phyloP scores from a whole-genome alignment of 352 stramenopile genomes.

The Phytopythium kandeliae region DNA sequence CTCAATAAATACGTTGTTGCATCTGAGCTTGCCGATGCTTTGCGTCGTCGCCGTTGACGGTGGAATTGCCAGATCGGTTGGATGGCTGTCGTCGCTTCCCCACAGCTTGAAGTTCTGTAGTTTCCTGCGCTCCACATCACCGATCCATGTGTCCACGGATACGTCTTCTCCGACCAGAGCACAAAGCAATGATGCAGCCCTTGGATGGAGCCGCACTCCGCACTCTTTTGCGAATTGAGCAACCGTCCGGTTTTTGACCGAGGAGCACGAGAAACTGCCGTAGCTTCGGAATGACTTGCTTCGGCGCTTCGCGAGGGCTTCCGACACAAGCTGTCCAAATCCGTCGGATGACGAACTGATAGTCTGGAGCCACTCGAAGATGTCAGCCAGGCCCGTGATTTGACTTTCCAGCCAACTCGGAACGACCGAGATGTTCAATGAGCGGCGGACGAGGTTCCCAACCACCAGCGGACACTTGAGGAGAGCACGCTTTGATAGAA shows the following conservation, averaged over 20 bases:
- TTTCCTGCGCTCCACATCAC: not conserved
- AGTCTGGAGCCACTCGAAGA: slow-evolving; percentile 73
- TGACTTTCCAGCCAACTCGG: slow-evolving; percentile 66
- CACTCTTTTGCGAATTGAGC: slow-evolving; percentile 31
- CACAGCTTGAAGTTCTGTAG: slow-evolving; percentile 5
- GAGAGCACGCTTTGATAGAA: slow-evolving; percentile 33
- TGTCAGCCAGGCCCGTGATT: slow-evolving; percentile 37
- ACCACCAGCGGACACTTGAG: slow-evolving; percentile 43
- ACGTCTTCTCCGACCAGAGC: slow-evolving; percentile 15
- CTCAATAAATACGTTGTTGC: slow-evolving; percentile 73
- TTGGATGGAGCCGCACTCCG: slow-evolving; percentile 24
- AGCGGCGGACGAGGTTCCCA: slow-evolving; percentile 45
- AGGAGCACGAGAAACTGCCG: slow-evolving; percentile 17
- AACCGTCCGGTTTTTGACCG: slow-evolving; percentile 19
- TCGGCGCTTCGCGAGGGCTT: slow-evolving; percentile 51
- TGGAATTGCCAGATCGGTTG: not conserved
- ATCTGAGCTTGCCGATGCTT: slow-evolving; percentile 11
- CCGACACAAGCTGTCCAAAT: slow-evolving; percentile 61
- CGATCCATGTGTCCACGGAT: slow-evolving; percentile 20
- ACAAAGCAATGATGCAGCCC: slow-evolving; percentile 20
- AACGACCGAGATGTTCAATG: slow-evolving; percentile 65
- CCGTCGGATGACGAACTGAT: slow-evolving; percentile 68
- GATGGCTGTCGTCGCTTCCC: slow-evolving; percentile 1
- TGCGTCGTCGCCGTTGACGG: not conserved
- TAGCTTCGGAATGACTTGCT: slow-evolving; percentile 27